Base-by-base conservation (phyloP, 345 rosid genomes). In the Rubroshorea leprosula region DNA sequence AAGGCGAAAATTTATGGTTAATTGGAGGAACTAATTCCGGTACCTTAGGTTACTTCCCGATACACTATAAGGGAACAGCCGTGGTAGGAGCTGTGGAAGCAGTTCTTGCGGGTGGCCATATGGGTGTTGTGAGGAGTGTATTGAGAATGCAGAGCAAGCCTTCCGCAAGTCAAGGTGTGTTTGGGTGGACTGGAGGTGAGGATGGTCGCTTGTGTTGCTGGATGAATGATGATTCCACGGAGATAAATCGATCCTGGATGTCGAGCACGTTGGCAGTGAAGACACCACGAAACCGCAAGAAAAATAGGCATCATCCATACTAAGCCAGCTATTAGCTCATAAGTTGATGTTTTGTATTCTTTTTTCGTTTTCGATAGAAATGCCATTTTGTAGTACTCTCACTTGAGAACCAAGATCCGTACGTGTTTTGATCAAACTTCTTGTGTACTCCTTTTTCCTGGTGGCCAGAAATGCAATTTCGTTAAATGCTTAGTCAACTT, bases 161-260 rank as follows among this genome's bases (percentile, higher is more conserved):
- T 59, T 61, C 72, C 6, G 78, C 68, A 53, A 68, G 65, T 45
- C 72, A 2, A 19, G 92, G 88, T 29, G 59, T 85, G 66, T 93
- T 93, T 31, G 95, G 97, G 58, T 93, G 99, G 99, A 82, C 82
- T 0, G 97, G 97, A 0, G 96, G 94, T 20, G 99, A 93, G 73
- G 99, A 93, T 65, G 97, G 99, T 27, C 83, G 92, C 0, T 41
- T 93, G 59, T 89, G 96, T 66, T 87, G 97, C 75, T 93, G 99
- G 99, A 67, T 67, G 26, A 78, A 88, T 0, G 85, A 89, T 53
- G 77, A 75, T 23, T 70, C 89, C 45, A 31, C 72, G 0, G 82
- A 67, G 53, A 48, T 47, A n/a, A 73, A 70, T 23, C 72, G 74
- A 44, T 80, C 97, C 45, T 89, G 99, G 99, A 78, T 79, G 39